Conservation (phyloP, 768 basidiomycete species). For the Paxillus rubicundulus region DNA sequence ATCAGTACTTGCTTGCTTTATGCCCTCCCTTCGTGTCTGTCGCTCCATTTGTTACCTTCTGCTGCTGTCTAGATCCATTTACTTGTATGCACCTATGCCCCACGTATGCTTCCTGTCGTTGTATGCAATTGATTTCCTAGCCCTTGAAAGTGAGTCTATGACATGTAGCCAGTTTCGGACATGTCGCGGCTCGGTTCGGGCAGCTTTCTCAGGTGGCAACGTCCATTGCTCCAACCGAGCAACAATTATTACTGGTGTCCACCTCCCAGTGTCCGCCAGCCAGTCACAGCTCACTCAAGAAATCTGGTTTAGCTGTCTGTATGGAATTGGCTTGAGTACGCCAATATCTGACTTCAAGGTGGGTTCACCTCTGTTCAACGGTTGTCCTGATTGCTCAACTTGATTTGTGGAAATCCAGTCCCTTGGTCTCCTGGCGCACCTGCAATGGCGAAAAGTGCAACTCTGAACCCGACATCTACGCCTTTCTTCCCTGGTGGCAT, state of each 20-base stretch:
- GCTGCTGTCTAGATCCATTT: neutral
- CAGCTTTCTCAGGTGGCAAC: conserved; percentile 7
- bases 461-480: conserved; percentile 77
- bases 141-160: neutral
- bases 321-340: conserved; percentile 28
- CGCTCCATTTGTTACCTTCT: neutral
- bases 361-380: conserved; percentile 8
- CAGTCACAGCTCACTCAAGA: neutral
- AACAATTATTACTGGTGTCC: conserved; percentile 6
- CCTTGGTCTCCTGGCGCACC: conserved; percentile 19
- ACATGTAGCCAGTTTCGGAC: conserved; percentile 19
- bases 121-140: neutral
- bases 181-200: no score
- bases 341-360: conserved; percentile 19
- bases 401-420: conserved; percentile 12
- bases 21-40: neutral
- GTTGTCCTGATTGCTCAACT: conserved; percentile 4
- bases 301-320: conserved; percentile 11
- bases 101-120: neutral
- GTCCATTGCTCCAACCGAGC: conserved; percentile 10
- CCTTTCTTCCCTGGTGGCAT: conserved; percentile 76
- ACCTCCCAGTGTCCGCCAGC: neutral
- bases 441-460: conserved; percentile 71
- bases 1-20: neutral
- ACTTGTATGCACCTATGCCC: conserved; percentile 7